Evolutionary conservation across 768 basidiomycete species (phyloP).

Genomic region (Leucocoprinus sp.): DNA sequence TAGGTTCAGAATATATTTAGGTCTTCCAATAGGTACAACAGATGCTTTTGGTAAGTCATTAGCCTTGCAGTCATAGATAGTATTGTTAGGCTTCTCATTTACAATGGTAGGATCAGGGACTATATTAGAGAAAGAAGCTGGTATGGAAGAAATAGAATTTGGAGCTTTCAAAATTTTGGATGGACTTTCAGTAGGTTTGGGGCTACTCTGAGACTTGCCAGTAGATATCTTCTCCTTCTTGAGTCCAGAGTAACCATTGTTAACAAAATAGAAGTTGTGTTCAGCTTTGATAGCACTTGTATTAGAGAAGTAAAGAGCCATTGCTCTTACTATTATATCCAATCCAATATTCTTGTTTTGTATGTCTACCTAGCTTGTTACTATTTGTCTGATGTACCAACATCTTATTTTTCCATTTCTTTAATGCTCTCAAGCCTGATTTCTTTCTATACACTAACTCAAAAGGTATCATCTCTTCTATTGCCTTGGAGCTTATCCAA

Average conservation of each 20-base stretch:
- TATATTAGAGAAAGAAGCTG: too few species aligned
- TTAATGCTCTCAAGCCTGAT: slow-evolving; percentile 17
- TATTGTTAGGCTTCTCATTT: too few species aligned
- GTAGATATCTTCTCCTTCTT: slow-evolving; percentile 6
- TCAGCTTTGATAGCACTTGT: slow-evolving; percentile 22
- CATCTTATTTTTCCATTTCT: slow-evolving; percentile 26
- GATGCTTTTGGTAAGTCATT: slow-evolving; percentile 11
- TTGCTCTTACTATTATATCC: slow-evolving; percentile 23
- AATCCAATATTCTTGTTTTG: slow-evolving; percentile 23
- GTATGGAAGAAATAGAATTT: too few species aligned
- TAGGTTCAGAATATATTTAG: not conserved
- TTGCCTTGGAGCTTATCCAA: slow-evolving; percentile 18
- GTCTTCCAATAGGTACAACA: not conserved
- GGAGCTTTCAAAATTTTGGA: slow-evolving; percentile 3
- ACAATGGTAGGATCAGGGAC: too few species aligned
- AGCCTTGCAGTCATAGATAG: slow-evolving; percentile 11
- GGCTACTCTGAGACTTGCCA: slow-evolving; percentile 10
- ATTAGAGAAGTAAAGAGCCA: slow-evolving; percentile 29
- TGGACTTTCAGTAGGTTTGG: not conserved
- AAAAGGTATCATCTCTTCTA: slow-evolving; percentile 20
- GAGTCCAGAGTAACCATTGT: too few species aligned
- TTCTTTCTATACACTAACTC: slow-evolving; percentile 16
- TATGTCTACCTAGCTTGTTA: slow-evolving; percentile 14
- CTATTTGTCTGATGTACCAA: slow-evolving; percentile 17
- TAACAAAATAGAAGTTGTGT: slow-evolving; percentile 17